A percentile compares a stretch with the other conserved stretches of the same genome.
Evolutionary conservation across 805 yeast species (phyloP).

Genomic region (Hanseniaspora guilliermondii): DNA sequence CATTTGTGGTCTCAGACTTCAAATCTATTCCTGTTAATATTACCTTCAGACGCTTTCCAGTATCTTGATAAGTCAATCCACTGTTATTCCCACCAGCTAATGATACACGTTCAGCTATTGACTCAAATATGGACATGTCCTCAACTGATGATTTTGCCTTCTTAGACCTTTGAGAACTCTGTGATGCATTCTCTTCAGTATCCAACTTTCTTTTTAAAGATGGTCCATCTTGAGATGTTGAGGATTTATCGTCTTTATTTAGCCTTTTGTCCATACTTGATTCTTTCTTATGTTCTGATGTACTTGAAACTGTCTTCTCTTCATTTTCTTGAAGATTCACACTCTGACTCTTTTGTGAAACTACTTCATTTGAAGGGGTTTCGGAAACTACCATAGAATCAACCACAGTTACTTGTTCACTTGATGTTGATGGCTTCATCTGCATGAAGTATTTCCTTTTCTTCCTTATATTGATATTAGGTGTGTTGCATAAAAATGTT

Average conservation of each 20-base stretch:
- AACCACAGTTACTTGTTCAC: not conserved
- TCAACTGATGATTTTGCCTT: not conserved
- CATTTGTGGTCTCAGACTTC: not conserved
- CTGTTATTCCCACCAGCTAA: conserved; percentile 5
- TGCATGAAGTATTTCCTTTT: not conserved
- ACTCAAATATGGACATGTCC: not conserved
- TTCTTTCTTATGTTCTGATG: no score
- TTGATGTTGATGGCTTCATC: not conserved
- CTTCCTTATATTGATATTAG: not conserved
- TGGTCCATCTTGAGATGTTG: not conserved
- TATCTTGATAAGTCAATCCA: not conserved
- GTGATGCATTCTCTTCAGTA: not conserved
- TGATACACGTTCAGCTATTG: not conserved
- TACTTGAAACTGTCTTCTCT: no score
- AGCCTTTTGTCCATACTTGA: no score
- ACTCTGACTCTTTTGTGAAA: no score
- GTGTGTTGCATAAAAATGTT: not conserved
- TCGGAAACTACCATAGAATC: no score
- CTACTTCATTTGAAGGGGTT: no score
- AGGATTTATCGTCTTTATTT: not conserved
- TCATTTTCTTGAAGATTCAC: no score
- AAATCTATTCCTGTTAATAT: conserved; percentile 5
- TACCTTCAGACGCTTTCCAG: not conserved
- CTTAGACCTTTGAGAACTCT: not conserved
- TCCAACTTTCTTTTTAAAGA: not conserved